A percentile compares a stretch with the other conserved stretches of the same genome.
These are phyloP conservation scores for Aspergillus sp. DNA, from an alignment of 2,329 filamentous ascomycete genomes.

Conservation along the genomic window DNA sequence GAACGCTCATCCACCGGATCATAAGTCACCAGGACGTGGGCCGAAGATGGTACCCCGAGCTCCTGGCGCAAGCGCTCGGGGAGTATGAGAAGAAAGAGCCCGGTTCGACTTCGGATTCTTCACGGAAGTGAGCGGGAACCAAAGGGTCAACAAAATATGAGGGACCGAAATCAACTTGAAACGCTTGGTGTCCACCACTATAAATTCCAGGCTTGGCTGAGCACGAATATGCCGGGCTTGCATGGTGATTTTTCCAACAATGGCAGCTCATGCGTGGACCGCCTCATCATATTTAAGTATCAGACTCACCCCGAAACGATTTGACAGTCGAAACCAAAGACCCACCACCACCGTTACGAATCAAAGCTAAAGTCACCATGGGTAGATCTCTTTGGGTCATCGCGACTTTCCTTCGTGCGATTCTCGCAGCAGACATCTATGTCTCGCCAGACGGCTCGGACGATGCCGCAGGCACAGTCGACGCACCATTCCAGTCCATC, in stretches of 20 bases:
- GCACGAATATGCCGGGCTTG: slow-evolving; percentile 2
- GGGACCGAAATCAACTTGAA: neutral
- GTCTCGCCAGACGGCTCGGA: slow-evolving; percentile 17
- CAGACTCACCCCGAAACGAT: neutral
- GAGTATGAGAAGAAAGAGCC: slow-evolving; percentile 15
- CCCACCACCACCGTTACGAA: neutral
- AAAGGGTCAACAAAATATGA: neutral
- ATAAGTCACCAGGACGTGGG: slow-evolving; percentile 41
- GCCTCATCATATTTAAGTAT: slow-evolving; percentile 1
- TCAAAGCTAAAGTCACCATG: neutral
- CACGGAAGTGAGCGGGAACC: neutral
- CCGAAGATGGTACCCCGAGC: slow-evolving; percentile 36
- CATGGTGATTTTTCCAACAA: slow-evolving; percentile 13
- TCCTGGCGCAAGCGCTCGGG: slow-evolving; percentile 30
- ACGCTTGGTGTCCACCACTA: neutral
- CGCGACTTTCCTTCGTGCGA: neutral
- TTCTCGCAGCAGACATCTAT: slow-evolving; percentile 14
- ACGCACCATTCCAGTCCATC: slow-evolving; percentile 14
- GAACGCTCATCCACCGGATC: slow-evolving; percentile 35
- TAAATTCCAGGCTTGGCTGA: slow-evolving; percentile 8
- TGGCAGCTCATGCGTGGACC: neutral
- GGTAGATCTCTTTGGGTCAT: neutral
- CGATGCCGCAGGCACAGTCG: slow-evolving; percentile 8
- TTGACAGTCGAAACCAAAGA: neutral
- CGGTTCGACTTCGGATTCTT: neutral